Conservation (phyloP, 176 grass and related monocot genomes). For the Zea luxurians region DNA sequence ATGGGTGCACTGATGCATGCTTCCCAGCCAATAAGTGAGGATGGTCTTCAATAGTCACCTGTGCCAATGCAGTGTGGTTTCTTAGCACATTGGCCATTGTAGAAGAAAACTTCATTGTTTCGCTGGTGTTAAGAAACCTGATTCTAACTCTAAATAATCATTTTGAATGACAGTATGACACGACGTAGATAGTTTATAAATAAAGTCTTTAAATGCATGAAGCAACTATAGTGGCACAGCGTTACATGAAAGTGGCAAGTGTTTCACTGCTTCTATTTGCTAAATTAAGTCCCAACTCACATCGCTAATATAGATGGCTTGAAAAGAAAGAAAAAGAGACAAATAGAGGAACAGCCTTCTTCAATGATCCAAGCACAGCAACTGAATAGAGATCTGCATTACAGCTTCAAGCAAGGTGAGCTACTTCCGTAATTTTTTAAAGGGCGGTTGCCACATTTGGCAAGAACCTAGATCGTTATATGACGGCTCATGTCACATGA, state of each 20-base stretch:
- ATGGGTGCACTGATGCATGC: slow-evolving; percentile 93
- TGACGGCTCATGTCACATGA: neutral
- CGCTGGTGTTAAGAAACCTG: neutral
- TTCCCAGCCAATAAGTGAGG: slow-evolving; percentile 78
- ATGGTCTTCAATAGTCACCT: slow-evolving; percentile 99
- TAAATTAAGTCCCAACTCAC: neutral
- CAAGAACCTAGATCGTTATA: neutral
- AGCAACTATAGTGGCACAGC: neutral
- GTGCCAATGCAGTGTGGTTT: slow-evolving; percentile 25
- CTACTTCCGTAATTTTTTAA: neutral
- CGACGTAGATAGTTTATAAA: neutral
- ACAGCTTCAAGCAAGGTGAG: neutral
- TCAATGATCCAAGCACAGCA: neutral
- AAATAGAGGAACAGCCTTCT: neutral
- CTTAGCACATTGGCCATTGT: neutral
- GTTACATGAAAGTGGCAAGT: neutral
- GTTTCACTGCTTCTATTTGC: neutral
- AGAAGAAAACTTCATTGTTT: slow-evolving; percentile 4
- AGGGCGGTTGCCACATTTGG: neutral
- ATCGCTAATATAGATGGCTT: neutral
- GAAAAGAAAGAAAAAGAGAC: neutral
- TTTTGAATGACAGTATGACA: neutral
- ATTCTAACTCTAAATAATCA: slow-evolving; percentile 13
- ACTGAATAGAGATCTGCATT: neutral
- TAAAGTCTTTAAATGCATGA: slow-evolving; percentile 2